phyloP scores from a whole-genome alignment of 768 basidiomycete species.

The Tylopilus balloui region DNA sequence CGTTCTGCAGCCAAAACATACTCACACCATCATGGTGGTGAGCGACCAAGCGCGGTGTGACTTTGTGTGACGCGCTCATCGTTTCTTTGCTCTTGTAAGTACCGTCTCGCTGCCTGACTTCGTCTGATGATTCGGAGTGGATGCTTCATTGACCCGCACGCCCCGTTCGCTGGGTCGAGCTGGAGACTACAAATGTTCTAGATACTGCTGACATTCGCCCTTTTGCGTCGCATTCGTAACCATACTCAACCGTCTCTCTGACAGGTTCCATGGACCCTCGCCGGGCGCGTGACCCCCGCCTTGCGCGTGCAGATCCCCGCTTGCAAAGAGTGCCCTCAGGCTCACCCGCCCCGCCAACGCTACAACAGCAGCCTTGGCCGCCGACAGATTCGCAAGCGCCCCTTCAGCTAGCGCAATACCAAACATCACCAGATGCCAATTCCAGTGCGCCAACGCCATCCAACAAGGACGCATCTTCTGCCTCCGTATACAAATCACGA shows the following conservation, averaged over 20 bases:
- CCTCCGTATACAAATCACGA: conserved; percentile 50
- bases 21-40: conserved; percentile 10
- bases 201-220: conserved; percentile 82
- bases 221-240: conserved; percentile 16
- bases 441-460: not conserved
- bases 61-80: conserved; percentile 14
- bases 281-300: conserved; percentile 74
- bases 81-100: conserved; percentile 18
- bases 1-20: conserved; percentile 1
- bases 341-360: conserved; percentile 30
- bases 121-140: conserved; percentile 90
- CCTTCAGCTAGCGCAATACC: conserved; percentile 19
- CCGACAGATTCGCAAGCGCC: conserved; percentile 7
- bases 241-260: conserved; percentile 11
- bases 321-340: conserved; percentile 46
- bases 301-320: conserved; percentile 66
- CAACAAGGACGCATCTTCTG: conserved; percentile 8
- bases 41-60: conserved; percentile 8
- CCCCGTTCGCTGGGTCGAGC: conserved; percentile 50
- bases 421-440: conserved; percentile 9
- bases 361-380: conserved; percentile 26
- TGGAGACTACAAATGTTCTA: conserved; percentile 81
- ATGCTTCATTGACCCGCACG: conserved; percentile 70
- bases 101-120: conserved; percentile 1
- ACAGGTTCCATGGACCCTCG: conserved; percentile 65